phyloP scores from a whole-genome alignment of 2,329 filamentous ascomycete species.

The Fusarium nurragi region DNA sequence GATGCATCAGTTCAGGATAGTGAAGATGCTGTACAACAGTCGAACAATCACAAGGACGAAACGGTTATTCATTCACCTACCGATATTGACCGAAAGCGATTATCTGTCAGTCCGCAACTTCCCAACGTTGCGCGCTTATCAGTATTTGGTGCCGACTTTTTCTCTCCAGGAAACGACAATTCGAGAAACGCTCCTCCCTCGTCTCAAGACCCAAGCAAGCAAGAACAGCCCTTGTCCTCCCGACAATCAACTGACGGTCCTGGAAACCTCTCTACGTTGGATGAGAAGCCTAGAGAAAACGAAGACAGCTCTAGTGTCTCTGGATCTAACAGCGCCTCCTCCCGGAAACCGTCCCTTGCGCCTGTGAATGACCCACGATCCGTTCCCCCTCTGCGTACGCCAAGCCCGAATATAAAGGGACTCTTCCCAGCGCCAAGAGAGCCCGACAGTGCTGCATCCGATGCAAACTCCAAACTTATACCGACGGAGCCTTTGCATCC shows the following conservation, averaged over 20 bases:
- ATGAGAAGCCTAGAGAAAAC: constrained; percentile 11
- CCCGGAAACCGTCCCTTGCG: constrained; percentile 14
- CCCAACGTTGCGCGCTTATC: constrained; percentile 68
- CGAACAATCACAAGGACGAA: constrained; percentile 7
- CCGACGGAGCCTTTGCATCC: constrained; percentile 59
- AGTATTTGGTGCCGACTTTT: constrained; percentile 67
- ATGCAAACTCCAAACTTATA: constrained; percentile 45
- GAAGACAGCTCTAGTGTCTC: neutral
- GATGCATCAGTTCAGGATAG: constrained; percentile 3
- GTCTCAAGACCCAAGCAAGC: constrained; percentile 22
- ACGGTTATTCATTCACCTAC: constrained; percentile 15
- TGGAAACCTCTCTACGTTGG: constrained; percentile 6
- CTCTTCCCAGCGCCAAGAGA: constrained; percentile 15
- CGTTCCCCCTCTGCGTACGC: constrained; percentile 49
- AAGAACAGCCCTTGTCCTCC: constrained; percentile 13
- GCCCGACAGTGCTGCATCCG: constrained; percentile 4
- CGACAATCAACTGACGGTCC: constrained; percentile 1
- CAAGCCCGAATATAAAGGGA: constrained; percentile 44
- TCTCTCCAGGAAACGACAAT: constrained; percentile 51
- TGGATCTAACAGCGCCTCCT: neutral
- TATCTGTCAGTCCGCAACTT: constrained; percentile 65
- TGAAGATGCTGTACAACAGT: constrained; percentile 2
- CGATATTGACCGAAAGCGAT: constrained; percentile 43
- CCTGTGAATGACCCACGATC: constrained; percentile 38
- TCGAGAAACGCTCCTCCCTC: constrained; percentile 3